Evolutionary conservation across 1,284 basidiomycete genomes (phyloP), one percentile per base, ranked within the genome.

Genomic region (Cystobasidium slooffiae): DNA sequence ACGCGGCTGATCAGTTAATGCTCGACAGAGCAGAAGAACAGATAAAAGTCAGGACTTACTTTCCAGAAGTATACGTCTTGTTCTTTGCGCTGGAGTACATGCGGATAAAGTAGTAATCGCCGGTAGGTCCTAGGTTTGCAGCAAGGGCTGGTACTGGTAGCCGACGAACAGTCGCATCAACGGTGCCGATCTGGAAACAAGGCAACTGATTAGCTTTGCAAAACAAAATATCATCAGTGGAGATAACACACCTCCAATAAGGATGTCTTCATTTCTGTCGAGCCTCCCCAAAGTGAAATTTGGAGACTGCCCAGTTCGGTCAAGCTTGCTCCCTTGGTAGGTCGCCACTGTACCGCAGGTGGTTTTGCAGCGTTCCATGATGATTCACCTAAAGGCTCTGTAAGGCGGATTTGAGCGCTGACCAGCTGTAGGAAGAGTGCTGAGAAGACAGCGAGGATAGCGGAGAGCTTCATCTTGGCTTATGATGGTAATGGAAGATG

Each of bases 211-310:
- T 52, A 31, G 53, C 39, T 31, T 16, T 24, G 18, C n/a, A 37
- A 6, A 3, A 58, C n/a, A 24, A 6, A 53, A 16, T 24, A 3
- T 46, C 24, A 53, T 3, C 12, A 1, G 12, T 31, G 18, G 14
- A 20, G n/a, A 18, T 20, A 8, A 49, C 47, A 16, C 52, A 65
- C 70, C 43, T 66, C 31, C 53, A 44, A 22, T 9, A 55, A 49
- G 31, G 41, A 47, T 18, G 37, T 65, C 6, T 24, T 52, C 43
- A 31, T 58, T 41, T 68, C 66, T n/a, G 47, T 68, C 9, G 62
- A 56, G 20, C 70, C 70, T 43, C 46, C 70, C 62, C 63, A 73
- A 39, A 73, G 70, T 18, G 52, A 64, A 22, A 73, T 39, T 44
- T 51, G 31, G 39, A 73, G 14, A 20, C 22, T 55, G 24, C 70